A percentile compares a stretch with the other conserved stretches of the same genome.
Evolutionary conservation across 2,329 filamentous ascomycete species (phyloP).

Genomic region (Anthostomella pinea): DNA sequence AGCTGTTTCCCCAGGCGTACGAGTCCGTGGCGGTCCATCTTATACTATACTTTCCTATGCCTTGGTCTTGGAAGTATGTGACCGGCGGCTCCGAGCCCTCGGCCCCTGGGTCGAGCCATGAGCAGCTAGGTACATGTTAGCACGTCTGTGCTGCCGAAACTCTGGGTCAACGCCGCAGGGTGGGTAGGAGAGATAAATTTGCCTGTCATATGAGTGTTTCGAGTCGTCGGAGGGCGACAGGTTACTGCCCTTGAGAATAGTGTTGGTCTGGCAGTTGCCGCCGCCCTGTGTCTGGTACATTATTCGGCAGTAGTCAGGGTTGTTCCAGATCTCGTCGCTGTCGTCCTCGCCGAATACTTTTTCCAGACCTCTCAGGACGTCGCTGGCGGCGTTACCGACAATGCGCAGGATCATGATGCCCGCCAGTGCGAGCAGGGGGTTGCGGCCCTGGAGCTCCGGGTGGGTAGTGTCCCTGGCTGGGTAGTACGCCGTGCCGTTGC

Average conservation of each 20-base stretch:
- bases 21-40: background rate
- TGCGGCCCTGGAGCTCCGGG: too few relatives aligned
- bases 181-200: too few relatives aligned
- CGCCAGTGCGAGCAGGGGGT: too few relatives aligned
- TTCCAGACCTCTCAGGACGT: too few relatives aligned
- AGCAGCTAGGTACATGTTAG: background rate
- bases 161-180: too few relatives aligned
- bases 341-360: too few relatives aligned
- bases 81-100: background rate
- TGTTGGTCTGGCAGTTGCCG: background rate
- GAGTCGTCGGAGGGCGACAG: too few relatives aligned
- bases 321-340: background rate
- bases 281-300: background rate
- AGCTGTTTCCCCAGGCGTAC: background rate
- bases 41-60: background rate
- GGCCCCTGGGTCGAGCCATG: background rate
- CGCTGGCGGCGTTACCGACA: too few relatives aligned
- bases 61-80: background rate
- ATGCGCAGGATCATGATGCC: too few relatives aligned
- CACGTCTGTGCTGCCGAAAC: background rate
- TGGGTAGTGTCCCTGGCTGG: too few relatives aligned
- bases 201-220: too few relatives aligned
- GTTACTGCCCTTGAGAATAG: background rate
- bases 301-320: background rate
- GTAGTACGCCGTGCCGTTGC: too few relatives aligned